These are phyloP conservation scores for Kitagawia praeruptora DNA, from an alignment of 129 eudicot species.

Conservation along the genomic window DNA sequence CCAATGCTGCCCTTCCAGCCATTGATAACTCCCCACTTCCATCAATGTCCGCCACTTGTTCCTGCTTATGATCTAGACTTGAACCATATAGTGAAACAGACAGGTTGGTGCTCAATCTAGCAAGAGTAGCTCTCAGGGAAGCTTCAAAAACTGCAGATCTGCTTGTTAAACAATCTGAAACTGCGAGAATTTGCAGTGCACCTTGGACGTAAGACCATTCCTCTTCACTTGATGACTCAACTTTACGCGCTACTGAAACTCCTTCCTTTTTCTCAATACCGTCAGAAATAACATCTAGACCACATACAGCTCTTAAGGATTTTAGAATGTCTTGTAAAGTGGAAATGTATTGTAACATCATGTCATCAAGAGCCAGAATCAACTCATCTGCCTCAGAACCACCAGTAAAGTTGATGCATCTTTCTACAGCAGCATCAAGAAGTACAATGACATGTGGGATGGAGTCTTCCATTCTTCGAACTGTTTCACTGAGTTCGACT, in stretches of 20 bases:
- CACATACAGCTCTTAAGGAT: conserved; percentile 74
- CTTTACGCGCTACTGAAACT: conserved; percentile 55
- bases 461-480: conserved; percentile 99
- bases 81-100: conserved; percentile 73
- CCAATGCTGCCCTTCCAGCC: conserved; percentile 83
- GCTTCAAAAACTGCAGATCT: conserved; percentile 98
- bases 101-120: conserved; percentile 83
- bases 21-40: conserved; percentile 53
- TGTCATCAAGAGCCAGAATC: conserved; percentile 85
- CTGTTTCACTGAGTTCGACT: conserved; percentile 94
- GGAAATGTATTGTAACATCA: conserved; percentile 74
- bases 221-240: conserved; percentile 85
- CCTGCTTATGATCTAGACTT: conserved; percentile 52
- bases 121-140: conserved; percentile 85
- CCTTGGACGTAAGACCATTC: conserved; percentile 98
- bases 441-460: conserved; percentile 90
- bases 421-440: conserved; percentile 93
- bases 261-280: conserved; percentile 47
- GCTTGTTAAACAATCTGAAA: conserved; percentile 82
- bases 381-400: conserved; percentile 96
- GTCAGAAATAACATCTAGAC: conserved; percentile 57
- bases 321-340: conserved; percentile 77
- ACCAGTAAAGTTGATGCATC: conserved; percentile 94
- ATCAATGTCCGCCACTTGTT: conserved; percentile 35
- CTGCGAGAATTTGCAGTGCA: conserved; percentile 89